Percentiles rank a stretch among this genome's conserved stretches.
These are phyloP conservation scores for Aschersonia sp. DNA, from an alignment of 2,329 filamentous ascomycete genomes.

Conservation along the genomic window DNA sequence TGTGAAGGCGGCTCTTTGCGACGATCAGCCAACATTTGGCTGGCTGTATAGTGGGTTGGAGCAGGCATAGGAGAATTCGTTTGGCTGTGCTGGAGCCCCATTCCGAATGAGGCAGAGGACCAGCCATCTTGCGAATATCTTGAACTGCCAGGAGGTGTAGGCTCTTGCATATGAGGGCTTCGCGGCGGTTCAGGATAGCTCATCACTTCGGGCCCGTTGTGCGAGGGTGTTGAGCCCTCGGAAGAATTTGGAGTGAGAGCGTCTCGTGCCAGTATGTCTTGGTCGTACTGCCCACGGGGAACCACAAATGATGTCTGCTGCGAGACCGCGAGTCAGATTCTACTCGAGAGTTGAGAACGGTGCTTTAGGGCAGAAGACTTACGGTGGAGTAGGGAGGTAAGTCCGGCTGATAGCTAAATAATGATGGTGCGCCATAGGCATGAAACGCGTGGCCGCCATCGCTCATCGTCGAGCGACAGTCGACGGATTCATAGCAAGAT, in stretches of 20 bases:
- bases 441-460: constrained; percentile 10
- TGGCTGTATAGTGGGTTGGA: constrained; percentile 16
- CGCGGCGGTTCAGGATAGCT: constrained; percentile 23
- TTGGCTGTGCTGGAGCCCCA: constrained; percentile 26
- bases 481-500: constrained; percentile 17
- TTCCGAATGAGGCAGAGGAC: constrained; percentile 19
- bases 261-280: constrained; percentile 29
- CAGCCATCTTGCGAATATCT: constrained; percentile 20
- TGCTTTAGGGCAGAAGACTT: too few relatives aligned
- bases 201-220: constrained; percentile 27
- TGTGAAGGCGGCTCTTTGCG: constrained; percentile 21
- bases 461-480: constrained; percentile 15
- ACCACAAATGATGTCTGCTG: constrained; percentile 18
- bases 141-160: constrained; percentile 31
- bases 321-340: too few relatives aligned
- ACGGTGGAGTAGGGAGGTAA: constrained; percentile 17
- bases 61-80: constrained; percentile 30
- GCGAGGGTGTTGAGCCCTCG: constrained; percentile 30
- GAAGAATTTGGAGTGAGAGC: constrained; percentile 39
- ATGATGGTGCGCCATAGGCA: constrained; percentile 11
- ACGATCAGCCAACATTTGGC: constrained; percentile 24
- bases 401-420: constrained; percentile 14
- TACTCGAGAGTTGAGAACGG: too few relatives aligned
- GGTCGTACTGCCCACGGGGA: constrained; percentile 24
- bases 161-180: constrained; percentile 24